These are phyloP conservation scores for Elsinoe fawcettii DNA, from an alignment of 2,329 filamentous ascomycete genomes.

Conservation along the genomic window DNA sequence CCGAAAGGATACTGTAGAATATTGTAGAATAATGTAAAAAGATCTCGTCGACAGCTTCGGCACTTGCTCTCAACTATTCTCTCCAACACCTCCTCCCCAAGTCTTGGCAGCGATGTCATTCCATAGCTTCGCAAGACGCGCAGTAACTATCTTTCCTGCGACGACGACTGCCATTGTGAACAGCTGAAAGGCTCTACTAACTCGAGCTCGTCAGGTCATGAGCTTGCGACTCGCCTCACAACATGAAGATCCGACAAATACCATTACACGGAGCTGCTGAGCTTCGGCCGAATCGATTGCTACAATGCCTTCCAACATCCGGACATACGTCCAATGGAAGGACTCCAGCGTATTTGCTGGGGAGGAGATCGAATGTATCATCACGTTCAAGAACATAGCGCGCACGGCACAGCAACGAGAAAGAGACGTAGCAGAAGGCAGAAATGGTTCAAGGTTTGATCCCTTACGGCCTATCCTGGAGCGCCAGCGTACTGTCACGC, in stretches of 20 bases:
- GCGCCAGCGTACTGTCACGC: slow-evolving; percentile 33
- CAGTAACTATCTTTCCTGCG: neutral
- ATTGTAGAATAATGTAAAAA: neutral
- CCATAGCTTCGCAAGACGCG: neutral
- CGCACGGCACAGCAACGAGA: slow-evolving; percentile 35
- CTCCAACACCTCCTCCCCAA: neutral
- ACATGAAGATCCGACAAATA: slow-evolving; percentile 4
- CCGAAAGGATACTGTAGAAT: slow-evolving; percentile 12
- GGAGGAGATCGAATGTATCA: slow-evolving; percentile 89
- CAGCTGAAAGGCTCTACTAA: neutral
- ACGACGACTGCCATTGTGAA: neutral
- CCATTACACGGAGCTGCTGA: slow-evolving; percentile 3
- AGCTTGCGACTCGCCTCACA: neutral
- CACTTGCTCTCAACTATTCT: neutral
- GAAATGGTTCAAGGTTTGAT: slow-evolving; percentile 12
- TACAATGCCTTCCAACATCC: slow-evolving; percentile 59
- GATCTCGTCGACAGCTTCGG: neutral
- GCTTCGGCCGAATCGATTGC: slow-evolving; percentile 6
- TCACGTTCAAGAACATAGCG: slow-evolving; percentile 86
- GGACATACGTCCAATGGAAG: slow-evolving; percentile 92
- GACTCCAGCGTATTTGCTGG: slow-evolving; percentile 92
- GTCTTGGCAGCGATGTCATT: slow-evolving; percentile 11
- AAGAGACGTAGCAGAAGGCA: slow-evolving; percentile 21
- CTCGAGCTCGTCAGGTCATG: neutral
- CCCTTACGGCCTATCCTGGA: slow-evolving; percentile 21